phyloP scores from a whole-genome alignment of 768 basidiomycete species.

The Mycena crocata region DNA sequence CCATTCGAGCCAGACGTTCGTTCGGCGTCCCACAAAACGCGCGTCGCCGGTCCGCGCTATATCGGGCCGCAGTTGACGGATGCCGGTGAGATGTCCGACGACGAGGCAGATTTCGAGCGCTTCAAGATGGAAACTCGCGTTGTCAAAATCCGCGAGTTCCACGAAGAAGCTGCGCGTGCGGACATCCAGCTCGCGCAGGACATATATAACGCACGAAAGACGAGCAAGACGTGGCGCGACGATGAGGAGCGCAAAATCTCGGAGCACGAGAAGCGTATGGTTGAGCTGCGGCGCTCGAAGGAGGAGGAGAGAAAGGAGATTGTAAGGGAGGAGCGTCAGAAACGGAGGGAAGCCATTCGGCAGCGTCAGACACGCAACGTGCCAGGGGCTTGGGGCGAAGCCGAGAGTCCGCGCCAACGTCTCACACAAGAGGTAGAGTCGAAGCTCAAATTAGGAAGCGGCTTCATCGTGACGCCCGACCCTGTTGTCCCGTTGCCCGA shows the following conservation, averaged over 20 bases:
- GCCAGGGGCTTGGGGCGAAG: not conserved
- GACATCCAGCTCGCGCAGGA: constrained; percentile 53
- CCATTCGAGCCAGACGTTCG: not conserved
- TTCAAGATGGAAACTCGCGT: constrained; percentile 60
- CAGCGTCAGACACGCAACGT: constrained; percentile 14
- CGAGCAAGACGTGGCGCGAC: constrained; percentile 44
- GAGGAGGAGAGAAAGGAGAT: constrained; percentile 60
- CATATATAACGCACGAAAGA: constrained; percentile 50
- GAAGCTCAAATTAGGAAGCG: constrained; percentile 19
- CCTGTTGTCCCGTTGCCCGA: constrained; percentile 4
- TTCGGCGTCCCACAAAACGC: constrained; percentile 9
- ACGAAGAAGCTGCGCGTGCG: constrained; percentile 56
- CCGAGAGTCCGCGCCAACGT: constrained; percentile 22
- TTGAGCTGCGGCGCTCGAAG: constrained; percentile 56
- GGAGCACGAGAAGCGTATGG: constrained; percentile 54
- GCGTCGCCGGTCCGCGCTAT: constrained; percentile 30
- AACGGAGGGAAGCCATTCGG: constrained; percentile 47
- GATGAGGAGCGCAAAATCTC: constrained; percentile 47
- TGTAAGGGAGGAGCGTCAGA: constrained; percentile 53
- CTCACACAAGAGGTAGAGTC: constrained; percentile 36
- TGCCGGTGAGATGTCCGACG: constrained; percentile 24
- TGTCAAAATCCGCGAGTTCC: constrained; percentile 62
- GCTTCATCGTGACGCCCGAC: not conserved
- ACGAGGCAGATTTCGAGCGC: constrained; percentile 30
- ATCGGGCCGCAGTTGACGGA: constrained; percentile 39